Base-by-base conservation (phyloP, 169 alveolate species). In the Ichthyophthirius multifiliis region DNA sequence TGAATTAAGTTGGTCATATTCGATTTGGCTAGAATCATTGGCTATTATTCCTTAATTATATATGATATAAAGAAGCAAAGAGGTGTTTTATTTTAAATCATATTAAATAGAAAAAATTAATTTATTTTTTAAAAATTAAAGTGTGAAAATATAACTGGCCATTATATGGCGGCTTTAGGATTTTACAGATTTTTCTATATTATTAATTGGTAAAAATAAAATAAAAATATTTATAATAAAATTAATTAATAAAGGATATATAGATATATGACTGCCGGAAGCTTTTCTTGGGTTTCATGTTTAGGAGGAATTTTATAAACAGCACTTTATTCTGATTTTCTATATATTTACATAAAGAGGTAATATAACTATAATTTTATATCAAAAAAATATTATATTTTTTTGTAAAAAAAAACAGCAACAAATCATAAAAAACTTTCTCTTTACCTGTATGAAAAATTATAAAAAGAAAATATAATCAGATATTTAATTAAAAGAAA, bases 41-140 rank as follows among this genome's bases (percentile, higher is more conserved):
- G 96, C 96, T 7, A 87, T 92, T 37, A 78, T 92, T 30, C 96
- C 96, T 45, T 84, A 92, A 82, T 85, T 92, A 15, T 79, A 85
- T 44, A 92, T 92, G 85, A 75, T 92, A 9, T 74, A 89, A 62
- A 89, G 82, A 67, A 83, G 81, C 37, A 82, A 83, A 62, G 82
- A 81, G 39, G 86, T 81, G 43, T 20, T 32, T 15, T 20, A 16
- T 20, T 18, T 31, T 46, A 43, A 1, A 23, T 35, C n/a, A 10
- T 10, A 15, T 6, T 1, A 1, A 0, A 16, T 35, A 4, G 6
- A 32, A 15, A 4, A 32, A 30, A 30, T 10, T 15, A 18, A n/a
- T 4, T 32, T 31, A 45, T 13, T 16, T 43, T 20, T 32, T 47
- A 71, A 10, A 15, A 65, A 48, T 20, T 27, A 43, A 48, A 86